Evolutionary conservation across 768 basidiomycete species (phyloP).

Genomic region (Termitomyces sp.): DNA sequence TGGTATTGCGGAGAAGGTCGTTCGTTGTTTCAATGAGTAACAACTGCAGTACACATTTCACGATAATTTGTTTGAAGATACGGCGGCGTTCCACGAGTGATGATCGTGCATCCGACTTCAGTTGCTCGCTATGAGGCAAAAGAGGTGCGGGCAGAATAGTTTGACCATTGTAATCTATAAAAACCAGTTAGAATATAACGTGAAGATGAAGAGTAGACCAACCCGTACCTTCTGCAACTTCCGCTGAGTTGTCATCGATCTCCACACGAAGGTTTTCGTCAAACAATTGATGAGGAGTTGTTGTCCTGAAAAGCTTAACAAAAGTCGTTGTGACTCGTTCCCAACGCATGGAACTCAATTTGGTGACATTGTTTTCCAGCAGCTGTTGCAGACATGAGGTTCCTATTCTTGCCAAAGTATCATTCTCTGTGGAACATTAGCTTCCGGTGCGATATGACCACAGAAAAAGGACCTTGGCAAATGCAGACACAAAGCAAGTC

Average conservation of each 20-base stretch:
- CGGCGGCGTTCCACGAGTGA: slow-evolving; percentile 69
- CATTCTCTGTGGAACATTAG: slow-evolving; percentile 69
- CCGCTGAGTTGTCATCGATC: slow-evolving; percentile 55
- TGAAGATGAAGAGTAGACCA: background rate
- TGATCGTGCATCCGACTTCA: slow-evolving; percentile 42
- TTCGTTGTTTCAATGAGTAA: slow-evolving; percentile 96
- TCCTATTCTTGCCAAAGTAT: slow-evolving; percentile 94
- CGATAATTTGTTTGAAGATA: slow-evolving; percentile 97
- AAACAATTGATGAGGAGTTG: slow-evolving; percentile 95
- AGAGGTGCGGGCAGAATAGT: slow-evolving; percentile 86
- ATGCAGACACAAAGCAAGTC: slow-evolving; percentile 95
- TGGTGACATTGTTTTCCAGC: slow-evolving; percentile 86
- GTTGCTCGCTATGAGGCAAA: slow-evolving; percentile 62
- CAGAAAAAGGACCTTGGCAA: slow-evolving; percentile 73
- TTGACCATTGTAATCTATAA: slow-evolving; percentile 55
- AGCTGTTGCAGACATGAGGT: slow-evolving; percentile 97
- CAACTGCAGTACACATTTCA: slow-evolving; percentile 97
- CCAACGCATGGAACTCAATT: slow-evolving; percentile 82
- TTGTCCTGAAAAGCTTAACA: slow-evolving; percentile 94
- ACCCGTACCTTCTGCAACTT: slow-evolving; percentile 48
- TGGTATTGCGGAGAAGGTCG: slow-evolving; percentile 87
- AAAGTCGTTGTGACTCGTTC: slow-evolving; percentile 90
- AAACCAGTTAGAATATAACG: background rate
- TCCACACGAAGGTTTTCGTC: slow-evolving; percentile 88
- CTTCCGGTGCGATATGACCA: background rate